Conservation (phyloP, 2,329 filamentous ascomycete genomes). For the Cryphonectria nitschkei region DNA sequence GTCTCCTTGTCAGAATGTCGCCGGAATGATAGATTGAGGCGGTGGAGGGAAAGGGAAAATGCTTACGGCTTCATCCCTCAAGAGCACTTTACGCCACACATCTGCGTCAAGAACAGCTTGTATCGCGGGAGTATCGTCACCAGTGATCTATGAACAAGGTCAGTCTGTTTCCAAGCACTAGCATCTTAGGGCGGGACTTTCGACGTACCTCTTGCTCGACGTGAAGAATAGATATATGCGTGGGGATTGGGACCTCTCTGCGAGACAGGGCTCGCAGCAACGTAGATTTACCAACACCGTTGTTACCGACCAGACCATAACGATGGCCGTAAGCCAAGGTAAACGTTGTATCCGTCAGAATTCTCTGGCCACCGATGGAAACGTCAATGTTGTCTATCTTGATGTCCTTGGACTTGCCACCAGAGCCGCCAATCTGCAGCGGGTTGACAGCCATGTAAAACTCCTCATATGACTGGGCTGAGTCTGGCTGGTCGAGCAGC, state of each 20-base stretch:
- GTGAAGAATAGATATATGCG: conserved; percentile 97
- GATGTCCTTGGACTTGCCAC: conserved; percentile 96
- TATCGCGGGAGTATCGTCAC: conserved; percentile 91
- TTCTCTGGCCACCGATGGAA: conserved; percentile 84
- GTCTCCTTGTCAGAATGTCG: conserved; percentile 38
- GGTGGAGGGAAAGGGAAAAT: background rate
- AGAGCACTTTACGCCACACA: conserved; percentile 95
- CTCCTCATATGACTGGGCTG: conserved; percentile 92
- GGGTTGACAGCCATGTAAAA: conserved; percentile 99
- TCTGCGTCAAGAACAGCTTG: conserved; percentile 97
- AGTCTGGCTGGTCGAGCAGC: conserved; percentile 80
- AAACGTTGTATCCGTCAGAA: conserved; percentile 86
- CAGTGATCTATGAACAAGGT: conserved; percentile 67
- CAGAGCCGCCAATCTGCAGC: conserved; percentile 76
- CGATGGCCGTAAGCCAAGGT: conserved; percentile 90
- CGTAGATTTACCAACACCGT: conserved; percentile 99
- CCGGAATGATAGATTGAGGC: background rate
- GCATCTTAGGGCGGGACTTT: too few relatives aligned
- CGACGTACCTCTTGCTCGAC: conserved; percentile 89
- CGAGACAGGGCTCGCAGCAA: conserved; percentile 87
- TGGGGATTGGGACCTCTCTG: conserved; percentile 92
- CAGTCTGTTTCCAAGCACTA: background rate
- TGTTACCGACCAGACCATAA: conserved; percentile 97
- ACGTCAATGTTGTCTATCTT: conserved; percentile 97
- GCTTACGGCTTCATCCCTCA: conserved; percentile 82